phyloP scores from a whole-genome alignment of 805 yeast species.

The Priceomyces carsonii region DNA sequence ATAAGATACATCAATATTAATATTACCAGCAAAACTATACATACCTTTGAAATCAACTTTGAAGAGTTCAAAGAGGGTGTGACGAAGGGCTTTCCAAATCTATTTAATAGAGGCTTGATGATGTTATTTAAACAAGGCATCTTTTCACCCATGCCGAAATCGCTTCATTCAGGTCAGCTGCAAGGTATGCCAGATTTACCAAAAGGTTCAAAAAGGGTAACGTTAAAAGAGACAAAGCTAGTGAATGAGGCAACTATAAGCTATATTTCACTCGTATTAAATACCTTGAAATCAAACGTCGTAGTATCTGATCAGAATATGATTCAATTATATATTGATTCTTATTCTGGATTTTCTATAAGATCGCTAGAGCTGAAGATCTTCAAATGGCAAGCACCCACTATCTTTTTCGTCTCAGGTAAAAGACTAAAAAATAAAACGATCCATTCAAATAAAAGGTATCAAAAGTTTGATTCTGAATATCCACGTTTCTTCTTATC shows the following conservation, averaged over 20 bases:
- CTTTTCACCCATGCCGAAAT: constrained; percentile 12
- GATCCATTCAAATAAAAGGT: constrained; percentile 43
- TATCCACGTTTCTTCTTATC: constrained; percentile 41
- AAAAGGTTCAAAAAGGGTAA: constrained; percentile 5
- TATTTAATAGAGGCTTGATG: constrained; percentile 17
- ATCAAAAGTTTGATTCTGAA: constrained; percentile 49
- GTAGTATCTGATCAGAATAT: constrained; percentile 48
- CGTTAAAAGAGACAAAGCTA: constrained; percentile 28
- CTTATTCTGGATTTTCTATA: constrained; percentile 83
- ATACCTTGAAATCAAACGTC: constrained; percentile 21
- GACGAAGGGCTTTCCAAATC: constrained; percentile 14
- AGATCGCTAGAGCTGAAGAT: constrained; percentile 80
- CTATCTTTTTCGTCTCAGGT: constrained; percentile 71
- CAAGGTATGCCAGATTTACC: constrained; percentile 1
- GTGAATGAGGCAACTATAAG: constrained; percentile 43
- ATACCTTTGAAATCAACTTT: constrained; percentile 15
- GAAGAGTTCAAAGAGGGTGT: constrained; percentile 17
- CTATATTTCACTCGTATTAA: constrained; percentile 34
- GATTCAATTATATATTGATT: constrained; percentile 66
- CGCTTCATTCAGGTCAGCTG: background rate
- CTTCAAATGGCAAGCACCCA: constrained; percentile 89
- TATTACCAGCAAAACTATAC: constrained; percentile 23
- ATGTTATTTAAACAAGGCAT: constrained; percentile 34
- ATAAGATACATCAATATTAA: constrained; percentile 49
- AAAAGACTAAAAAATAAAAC: constrained; percentile 43